A percentile compares a stretch with the other conserved stretches of the same genome.
Conservation (phyloP, 257 asterid species). For the Scutellaria barbata region DNA sequence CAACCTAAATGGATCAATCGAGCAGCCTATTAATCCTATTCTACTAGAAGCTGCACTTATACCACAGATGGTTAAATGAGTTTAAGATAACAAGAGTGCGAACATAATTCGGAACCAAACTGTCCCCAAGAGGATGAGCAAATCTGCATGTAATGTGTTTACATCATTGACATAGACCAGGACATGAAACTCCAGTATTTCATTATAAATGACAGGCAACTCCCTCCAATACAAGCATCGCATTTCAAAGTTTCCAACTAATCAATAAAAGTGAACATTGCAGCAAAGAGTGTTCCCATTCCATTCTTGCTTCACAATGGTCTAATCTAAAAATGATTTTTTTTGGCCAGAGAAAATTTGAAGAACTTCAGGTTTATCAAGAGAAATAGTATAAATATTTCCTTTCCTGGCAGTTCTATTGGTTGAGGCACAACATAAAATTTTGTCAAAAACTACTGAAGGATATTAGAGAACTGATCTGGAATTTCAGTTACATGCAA, state of each 20-base stretch:
- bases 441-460: constrained; percentile 10
- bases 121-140: constrained; percentile 12
- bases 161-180: constrained; percentile 1
- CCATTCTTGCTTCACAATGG: constrained; percentile 7
- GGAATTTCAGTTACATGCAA: constrained; percentile 24
- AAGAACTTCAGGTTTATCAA: constrained; percentile 7
- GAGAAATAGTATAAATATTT: constrained; percentile 13
- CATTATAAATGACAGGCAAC: constrained; percentile 7
- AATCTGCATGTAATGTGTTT: constrained; percentile 8
- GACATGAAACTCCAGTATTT: constrained; percentile 26
- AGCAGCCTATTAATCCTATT: constrained; percentile 24
- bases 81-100: constrained; percentile 10
- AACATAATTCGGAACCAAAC: constrained; percentile 16
- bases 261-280: constrained; percentile 12
- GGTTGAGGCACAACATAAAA: constrained; percentile 7
- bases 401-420: constrained; percentile 20
- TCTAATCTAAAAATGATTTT: neutral
- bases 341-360: constrained; percentile 1
- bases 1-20: constrained; percentile 22
- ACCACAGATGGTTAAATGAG: constrained; percentile 14
- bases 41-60: constrained; percentile 7
- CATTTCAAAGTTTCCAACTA: neutral
- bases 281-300: neutral
- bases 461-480: constrained; percentile 12
- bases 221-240: constrained; percentile 24